A percentile compares a stretch with the other conserved stretches of the same genome.
phyloP scores from a whole-genome alignment of 257 asterid genomes.

The Schizonepeta tenuifolia region DNA sequence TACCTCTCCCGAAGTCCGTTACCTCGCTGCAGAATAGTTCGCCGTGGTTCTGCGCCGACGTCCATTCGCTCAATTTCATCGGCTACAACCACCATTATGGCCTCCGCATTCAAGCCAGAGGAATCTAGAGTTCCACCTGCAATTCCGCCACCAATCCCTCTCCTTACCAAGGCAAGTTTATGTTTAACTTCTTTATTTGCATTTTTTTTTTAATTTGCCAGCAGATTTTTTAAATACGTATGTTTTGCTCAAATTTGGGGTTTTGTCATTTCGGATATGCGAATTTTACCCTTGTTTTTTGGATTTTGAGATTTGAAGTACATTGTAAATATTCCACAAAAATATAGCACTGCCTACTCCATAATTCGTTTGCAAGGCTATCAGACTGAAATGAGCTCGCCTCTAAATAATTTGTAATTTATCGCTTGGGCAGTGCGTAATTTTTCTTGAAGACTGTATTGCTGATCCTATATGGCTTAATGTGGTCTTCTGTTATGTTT shows the following conservation, averaged over 20 bases:
- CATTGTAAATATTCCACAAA: background rate
- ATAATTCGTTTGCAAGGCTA: background rate
- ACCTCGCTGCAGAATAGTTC: background rate
- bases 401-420: too few species aligned
- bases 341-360: background rate
- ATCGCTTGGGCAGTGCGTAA: background rate
- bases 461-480: background rate
- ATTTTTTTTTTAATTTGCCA: background rate
- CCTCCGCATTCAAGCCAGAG: slow-evolving; percentile 55
- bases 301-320: background rate
- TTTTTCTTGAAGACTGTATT: background rate
- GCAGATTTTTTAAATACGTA: background rate
- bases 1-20: background rate
- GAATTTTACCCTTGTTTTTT: background rate
- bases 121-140: slow-evolving; percentile 80
- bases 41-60: slow-evolving; percentile 24
- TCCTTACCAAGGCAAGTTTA: slow-evolving; percentile 55
- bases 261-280: background rate
- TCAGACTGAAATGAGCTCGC: background rate
- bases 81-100: slow-evolving; percentile 37
- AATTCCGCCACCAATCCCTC: slow-evolving; percentile 62
- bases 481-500: background rate
- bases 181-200: background rate
- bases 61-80: slow-evolving; percentile 39
- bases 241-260: background rate